Base-by-base conservation (phyloP, 1,139 yeast genomes). In the Debaryomycetaceae sp. region DNA sequence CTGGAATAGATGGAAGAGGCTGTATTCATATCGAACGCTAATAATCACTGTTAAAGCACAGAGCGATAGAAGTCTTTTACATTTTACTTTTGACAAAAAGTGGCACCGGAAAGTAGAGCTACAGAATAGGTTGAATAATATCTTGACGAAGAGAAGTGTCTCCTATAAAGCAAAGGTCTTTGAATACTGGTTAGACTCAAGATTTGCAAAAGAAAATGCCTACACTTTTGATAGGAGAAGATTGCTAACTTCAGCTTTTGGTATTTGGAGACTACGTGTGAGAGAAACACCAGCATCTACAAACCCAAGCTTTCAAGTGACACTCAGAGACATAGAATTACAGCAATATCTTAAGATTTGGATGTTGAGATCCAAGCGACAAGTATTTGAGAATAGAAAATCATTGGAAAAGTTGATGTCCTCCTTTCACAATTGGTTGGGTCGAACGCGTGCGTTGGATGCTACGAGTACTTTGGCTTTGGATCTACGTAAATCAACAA, bases 1-100 rank as follows among this genome's bases (percentile, higher is more conserved):
- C 24, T 49, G 62, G 27, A 35, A 38, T 1, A 47, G 39, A n/a
- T 61, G 66, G 66, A 41, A 29, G 22, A 39, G 42, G 11, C 38
- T 46, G 4, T 38, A 40, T 23, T n/a, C 39, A 3, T 46, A 55
- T 13, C 42, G 42, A 5, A 29, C 8, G 5, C 40, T 46, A 2
- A 41, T 43, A 5, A 39, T 42, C 2, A 40, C 41, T 14, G 50
- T 54, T n/a, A 49, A 43, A 36, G 11, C 20, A 5, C 41, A 41
- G 4, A 50, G 48, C 33, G 43, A 55, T 34, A 6, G 4, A 5
- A 22, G 35, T 1, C 42, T 58, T n/a, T 11, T 50, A 7, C 31
- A 31, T 8, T 47, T 50, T 27, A 38, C 56, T 13, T 56, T 64
- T 31, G 45, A 43, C 17, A 48, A 52, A 4, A 42, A 46, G 14